Evolutionary conservation across 2,329 filamentous ascomycete genomes (phyloP).

Genomic region (Hypoxylon sp.): DNA sequence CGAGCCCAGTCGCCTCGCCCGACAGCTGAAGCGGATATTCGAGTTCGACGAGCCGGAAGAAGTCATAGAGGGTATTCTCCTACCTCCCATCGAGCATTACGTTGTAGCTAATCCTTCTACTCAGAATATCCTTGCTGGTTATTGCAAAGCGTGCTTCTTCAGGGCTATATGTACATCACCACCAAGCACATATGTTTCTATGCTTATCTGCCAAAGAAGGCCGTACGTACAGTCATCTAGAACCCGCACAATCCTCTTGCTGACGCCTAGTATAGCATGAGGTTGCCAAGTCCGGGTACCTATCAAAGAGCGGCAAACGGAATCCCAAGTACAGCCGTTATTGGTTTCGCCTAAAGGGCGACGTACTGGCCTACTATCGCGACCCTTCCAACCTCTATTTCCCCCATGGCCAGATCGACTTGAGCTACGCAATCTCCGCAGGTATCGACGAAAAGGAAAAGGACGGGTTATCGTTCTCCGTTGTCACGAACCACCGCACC

Average conservation of each 20-base stretch:
- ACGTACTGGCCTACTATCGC: constrained; percentile 88
- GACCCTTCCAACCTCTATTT: constrained; percentile 89
- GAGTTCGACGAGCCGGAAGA: constrained; percentile 82
- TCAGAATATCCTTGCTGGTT: constrained; percentile 93
- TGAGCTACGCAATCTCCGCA: constrained; percentile 92
- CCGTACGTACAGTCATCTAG: constrained; percentile 59
- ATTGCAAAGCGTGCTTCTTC: constrained; percentile 86
- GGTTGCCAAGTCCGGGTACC: constrained; percentile 83
- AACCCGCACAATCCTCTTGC: background rate
- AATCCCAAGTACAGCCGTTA: constrained; percentile 89
- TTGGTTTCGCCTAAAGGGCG: constrained; percentile 92
- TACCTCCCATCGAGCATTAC: constrained; percentile 1
- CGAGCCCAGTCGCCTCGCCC: constrained; percentile 68
- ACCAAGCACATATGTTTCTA: constrained; percentile 95
- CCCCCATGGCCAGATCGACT: constrained; percentile 87
- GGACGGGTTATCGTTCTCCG: constrained; percentile 78
- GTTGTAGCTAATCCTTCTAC: constrained; percentile 15
- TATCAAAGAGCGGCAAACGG: constrained; percentile 86
- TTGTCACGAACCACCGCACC: constrained; percentile 81
- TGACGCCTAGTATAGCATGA: constrained; percentile 61
- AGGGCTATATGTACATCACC: constrained; percentile 97
- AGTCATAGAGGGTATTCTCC: constrained; percentile 73
- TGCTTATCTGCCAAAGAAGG: constrained; percentile 93
- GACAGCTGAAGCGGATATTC: constrained; percentile 83
- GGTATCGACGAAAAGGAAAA: constrained; percentile 78